Evolutionary conservation across 495 filamentous ascomycete genomes (phyloP), one percentile per base, ranked within the genome.

Genomic region (Xylaria longipes): DNA sequence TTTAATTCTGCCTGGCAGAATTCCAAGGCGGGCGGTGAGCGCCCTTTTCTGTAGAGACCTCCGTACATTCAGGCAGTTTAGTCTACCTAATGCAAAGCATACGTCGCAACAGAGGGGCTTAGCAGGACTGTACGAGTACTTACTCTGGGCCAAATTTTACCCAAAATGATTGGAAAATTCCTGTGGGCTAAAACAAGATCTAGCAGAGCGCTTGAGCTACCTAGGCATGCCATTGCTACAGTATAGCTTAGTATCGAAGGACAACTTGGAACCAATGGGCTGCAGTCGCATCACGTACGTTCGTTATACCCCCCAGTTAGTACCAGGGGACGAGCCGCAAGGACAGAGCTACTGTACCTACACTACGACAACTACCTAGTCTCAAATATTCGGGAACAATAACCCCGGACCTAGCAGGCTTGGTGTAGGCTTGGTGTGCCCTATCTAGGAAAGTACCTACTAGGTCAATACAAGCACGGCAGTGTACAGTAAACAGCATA

Each of bases 351-450:
- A 41, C 39, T 41, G 11, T n/a, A n/a, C n/a, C n/a, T n/a, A n/a
- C n/a, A n/a, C n/a, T n/a, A n/a, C n/a, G n/a, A n/a, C n/a, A n/a
- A n/a, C n/a, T n/a, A n/a, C 29, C 17, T 60, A 6, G 31, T 37
- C 29, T 17, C n/a, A 31, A 14, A 20, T 31, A 60, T 37, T 60
- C 41, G 62, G 62, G 27, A 46, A 48, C 62, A 48, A 29, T 8
- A n/a, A 31, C 62, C 62, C 62, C 12, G 62, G 41, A 65, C 62
- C 62, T n/a, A 46, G 62, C 41, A 48, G 25, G 14, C 27, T 45
- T 17, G 17, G 20, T 35, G 33, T 58, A 35, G 41, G 12, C 22
- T 25, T 12, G 20, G n/a, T n/a, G n/a, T n/a, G n/a, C n/a, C n/a
- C n/a, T n/a, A n/a, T n/a, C n/a, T n/a, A n/a, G 20, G 6, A 15